A percentile compares a stretch with the other conserved stretches of the same genome.
phyloP scores from a whole-genome alignment of 1,284 basidiomycete species.

The Ceratobasidium sp. region DNA sequence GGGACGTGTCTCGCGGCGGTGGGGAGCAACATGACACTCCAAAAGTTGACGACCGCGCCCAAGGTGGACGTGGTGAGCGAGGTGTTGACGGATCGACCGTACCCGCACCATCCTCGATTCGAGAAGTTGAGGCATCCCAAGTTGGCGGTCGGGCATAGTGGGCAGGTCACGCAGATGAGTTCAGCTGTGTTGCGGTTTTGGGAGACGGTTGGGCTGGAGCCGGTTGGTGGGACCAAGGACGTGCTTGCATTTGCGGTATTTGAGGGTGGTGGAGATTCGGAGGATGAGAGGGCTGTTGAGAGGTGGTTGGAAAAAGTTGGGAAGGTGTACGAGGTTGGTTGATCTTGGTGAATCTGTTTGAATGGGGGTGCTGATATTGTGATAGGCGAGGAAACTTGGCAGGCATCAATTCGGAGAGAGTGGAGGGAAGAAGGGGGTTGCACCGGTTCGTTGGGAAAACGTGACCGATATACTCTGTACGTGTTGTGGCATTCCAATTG shows the following conservation, averaged over 20 bases:
- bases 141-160: constrained; percentile 64
- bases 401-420: constrained; percentile 67
- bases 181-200: constrained; percentile 81
- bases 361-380: not conserved
- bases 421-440: constrained; percentile 67
- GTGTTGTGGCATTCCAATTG: constrained; percentile 46
- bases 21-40: constrained; percentile 1
- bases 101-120: constrained; percentile 27
- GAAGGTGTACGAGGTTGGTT: constrained; percentile 70
- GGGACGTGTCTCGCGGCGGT: constrained; percentile 19
- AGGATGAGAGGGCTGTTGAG: constrained; percentile 64
- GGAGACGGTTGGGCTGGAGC: constrained; percentile 83
- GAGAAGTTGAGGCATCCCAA: constrained; percentile 69
- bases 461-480: constrained; percentile 75
- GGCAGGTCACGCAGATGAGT: constrained; percentile 69
- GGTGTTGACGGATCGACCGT: constrained; percentile 45
- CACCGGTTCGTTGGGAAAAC: constrained; percentile 73
- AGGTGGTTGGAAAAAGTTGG: constrained; percentile 72
- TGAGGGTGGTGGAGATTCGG: constrained; percentile 66
- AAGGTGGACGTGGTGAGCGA: constrained; percentile 44
- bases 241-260: constrained; percentile 76
- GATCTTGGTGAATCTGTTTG: constrained; percentile 18
- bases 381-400: constrained; percentile 74
- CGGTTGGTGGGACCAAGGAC: constrained; percentile 77
- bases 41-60: constrained; percentile 5